Evolutionary conservation across 1,284 basidiomycete genomes (phyloP).

Genomic region (Macrocystidia cucumis): DNA sequence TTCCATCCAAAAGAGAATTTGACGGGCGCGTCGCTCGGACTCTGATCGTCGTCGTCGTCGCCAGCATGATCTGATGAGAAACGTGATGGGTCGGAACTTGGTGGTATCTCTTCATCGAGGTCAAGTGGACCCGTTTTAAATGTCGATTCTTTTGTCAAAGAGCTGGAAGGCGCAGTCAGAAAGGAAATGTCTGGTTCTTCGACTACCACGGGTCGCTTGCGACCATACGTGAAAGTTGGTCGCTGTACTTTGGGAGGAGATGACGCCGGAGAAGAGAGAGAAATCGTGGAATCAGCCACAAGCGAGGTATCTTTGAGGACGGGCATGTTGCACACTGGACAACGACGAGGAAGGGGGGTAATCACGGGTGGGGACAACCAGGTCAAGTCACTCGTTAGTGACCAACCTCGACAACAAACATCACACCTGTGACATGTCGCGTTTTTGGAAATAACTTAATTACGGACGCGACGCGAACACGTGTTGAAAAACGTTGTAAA

Average conservation of each 20-base stretch:
- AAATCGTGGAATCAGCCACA: conserved; percentile 26
- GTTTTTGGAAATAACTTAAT: conserved; percentile 18
- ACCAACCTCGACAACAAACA: background rate
- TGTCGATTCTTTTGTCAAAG: conserved; percentile 18
- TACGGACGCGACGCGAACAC: too few relatives aligned
- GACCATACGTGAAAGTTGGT: conserved; percentile 39
- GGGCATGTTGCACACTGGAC: conserved; percentile 17
- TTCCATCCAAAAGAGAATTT: conserved; percentile 30
- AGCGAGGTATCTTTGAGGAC: conserved; percentile 25
- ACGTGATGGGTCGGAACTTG: conserved; percentile 21
- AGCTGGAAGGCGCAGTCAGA: conserved; percentile 14
- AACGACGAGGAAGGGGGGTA: background rate
- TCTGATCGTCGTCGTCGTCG: conserved; percentile 19
- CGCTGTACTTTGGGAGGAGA: conserved; percentile 24
- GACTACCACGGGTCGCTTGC: conserved; percentile 23
- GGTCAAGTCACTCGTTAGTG: background rate
- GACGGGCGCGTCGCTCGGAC: conserved; percentile 15
- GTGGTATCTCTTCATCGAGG: conserved; percentile 23
- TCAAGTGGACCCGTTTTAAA: conserved; percentile 22
- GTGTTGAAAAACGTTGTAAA: too few relatives aligned
- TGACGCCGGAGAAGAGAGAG: conserved; percentile 24
- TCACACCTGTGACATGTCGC: conserved; percentile 21
- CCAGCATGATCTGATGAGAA: conserved; percentile 11
- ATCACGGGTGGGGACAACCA: background rate
- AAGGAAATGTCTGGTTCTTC: conserved; percentile 18